Evolutionary conservation across 2,329 filamentous ascomycete species (phyloP).

Genomic region (Leptoxyphium fumago): DNA sequence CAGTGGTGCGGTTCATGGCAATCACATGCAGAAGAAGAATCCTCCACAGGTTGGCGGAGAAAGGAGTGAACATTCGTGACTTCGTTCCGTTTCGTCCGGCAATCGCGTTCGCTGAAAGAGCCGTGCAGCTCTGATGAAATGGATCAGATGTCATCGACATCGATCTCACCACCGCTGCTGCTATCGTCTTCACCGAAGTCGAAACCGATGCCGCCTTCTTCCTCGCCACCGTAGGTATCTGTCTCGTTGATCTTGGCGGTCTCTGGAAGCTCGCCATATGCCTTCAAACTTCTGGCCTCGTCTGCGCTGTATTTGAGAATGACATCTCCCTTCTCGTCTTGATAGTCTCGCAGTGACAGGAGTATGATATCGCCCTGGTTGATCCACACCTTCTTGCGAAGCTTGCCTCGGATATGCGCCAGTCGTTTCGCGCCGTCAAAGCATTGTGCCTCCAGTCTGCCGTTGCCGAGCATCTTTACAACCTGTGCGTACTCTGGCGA

Average conservation of each 20-base stretch:
- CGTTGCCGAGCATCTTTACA: conserved; percentile 92
- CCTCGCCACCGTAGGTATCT: conserved; percentile 80
- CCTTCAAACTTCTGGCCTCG: conserved; percentile 87
- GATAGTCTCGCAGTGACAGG: conserved; percentile 77
- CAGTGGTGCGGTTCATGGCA: no score
- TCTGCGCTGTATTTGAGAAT: conserved; percentile 93
- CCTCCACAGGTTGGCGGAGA: not conserved
- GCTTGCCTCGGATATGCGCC: conserved; percentile 82
- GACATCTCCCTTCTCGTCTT: conserved; percentile 85
- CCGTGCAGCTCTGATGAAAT: no score
- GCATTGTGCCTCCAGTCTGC: conserved; percentile 81
- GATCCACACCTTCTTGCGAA: conserved; percentile 99
- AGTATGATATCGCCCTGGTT: conserved; percentile 95
- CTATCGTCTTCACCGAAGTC: conserved; percentile 89
- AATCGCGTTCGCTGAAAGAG: no score
- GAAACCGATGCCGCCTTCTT: conserved; percentile 91
- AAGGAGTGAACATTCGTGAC: not conserved
- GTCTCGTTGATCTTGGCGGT: conserved; percentile 99
- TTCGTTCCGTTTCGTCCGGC: not conserved
- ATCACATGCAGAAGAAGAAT: no score
- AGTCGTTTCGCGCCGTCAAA: conserved; percentile 86
- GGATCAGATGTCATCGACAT: conserved; percentile 78
- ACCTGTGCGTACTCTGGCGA: conserved; percentile 63
- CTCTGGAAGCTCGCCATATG: conserved; percentile 93
- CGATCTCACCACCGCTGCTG: conserved; percentile 59